Base-by-base conservation (phyloP, 2,329 filamentous ascomycete genomes). In the Curvularia lunata region DNA sequence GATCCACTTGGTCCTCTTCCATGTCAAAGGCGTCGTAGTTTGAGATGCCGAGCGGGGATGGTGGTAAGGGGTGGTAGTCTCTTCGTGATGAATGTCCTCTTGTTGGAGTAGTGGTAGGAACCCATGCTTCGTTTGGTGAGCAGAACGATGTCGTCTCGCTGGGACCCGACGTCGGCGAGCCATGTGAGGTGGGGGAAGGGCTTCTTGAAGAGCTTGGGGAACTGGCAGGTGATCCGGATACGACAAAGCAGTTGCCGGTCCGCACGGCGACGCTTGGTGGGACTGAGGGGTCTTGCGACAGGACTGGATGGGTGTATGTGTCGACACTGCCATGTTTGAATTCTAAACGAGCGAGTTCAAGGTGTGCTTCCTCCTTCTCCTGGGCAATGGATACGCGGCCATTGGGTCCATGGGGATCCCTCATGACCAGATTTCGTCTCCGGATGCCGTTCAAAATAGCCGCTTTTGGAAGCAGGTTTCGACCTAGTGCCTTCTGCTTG, bases 371-470 rank as follows among this genome's bases (percentile, higher is more conserved):
- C 48, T 74, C 72, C 46, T 63, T 68, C 49, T 75, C 69, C 58
- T 73, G 68, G 49, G 71, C 69, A 8, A 72, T 62, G 32, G 71
- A 56, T 32, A 65, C 52, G 7, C 59, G 61, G 25, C 63, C 65
- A 37, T 63, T 41, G 4, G 63, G 62, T 4, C 57, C 61, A 8
- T 67, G 61, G 4, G 59, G 61, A 43, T 67, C 63, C 45, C 63
- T 62, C n/a, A 68, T 54, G 23, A 56, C 37, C 4, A 70, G 56
- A 16, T 62, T 63, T 55, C 81, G 78, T 56, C 80, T 77, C 18
- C 85, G 78, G 8, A 88, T 79, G 9, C 84, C 76, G 66, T 91
- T 91, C 72, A 90, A 80, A 55, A 89, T 85, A 5, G 88, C 88
- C 19, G 85, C 86, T 48, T 88, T 86, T 23, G 87, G 80, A 13